Base-by-base conservation (phyloP, 495 filamentous ascomycete species). In the Neurospora sp. region DNA sequence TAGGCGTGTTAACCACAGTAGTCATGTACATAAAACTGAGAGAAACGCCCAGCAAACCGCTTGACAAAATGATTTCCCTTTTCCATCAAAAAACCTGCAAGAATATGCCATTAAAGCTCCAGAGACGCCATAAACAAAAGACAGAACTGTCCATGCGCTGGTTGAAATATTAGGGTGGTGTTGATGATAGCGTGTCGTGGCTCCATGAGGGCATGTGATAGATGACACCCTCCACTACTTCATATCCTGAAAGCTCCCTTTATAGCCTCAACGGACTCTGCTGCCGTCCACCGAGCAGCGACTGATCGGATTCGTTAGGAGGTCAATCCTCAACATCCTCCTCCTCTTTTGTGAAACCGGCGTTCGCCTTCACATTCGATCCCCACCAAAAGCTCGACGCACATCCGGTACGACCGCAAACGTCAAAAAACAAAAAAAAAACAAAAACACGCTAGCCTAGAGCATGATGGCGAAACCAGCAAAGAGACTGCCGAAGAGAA, bases 381-480 rank as follows among this genome's bases (percentile, higher is more conserved):
- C 54, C 24, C 54, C 24, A 2, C 28, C 28, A 24, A 62, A 62
- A 62, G 54, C 54, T 34, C 13, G 54, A 62, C 45, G 45, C 45
- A 24, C 45, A 54, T 24, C 45, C 45, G 45, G 45, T 54, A 54
- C 21, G 45, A 28, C 11, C 21, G 21, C 45, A 54, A 54, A 54
- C 45, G 45, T 54, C 21, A 62, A 34, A 31, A 62, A 24, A 34
- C n/a, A n/a, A n/a, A n/a, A n/a, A n/a, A n/a, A n/a, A n/a, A n/a
- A n/a, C n/a, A 8, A n/a, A 28, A 28, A 28, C 24, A 0, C 54
- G 24, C 54, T 62, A 34, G 54, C 71, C 84, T 77, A 93, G 40
- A 92, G 83, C 76, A 92, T 76, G 71, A 88, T 72, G 36, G 89
- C 85, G 77, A 93, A 90, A 0, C 90, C 92, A 48, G 86, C 90